These are phyloP conservation scores for Hyaloscypha bicolor DNA, from an alignment of 495 filamentous ascomycete species.

Conservation along the genomic window DNA sequence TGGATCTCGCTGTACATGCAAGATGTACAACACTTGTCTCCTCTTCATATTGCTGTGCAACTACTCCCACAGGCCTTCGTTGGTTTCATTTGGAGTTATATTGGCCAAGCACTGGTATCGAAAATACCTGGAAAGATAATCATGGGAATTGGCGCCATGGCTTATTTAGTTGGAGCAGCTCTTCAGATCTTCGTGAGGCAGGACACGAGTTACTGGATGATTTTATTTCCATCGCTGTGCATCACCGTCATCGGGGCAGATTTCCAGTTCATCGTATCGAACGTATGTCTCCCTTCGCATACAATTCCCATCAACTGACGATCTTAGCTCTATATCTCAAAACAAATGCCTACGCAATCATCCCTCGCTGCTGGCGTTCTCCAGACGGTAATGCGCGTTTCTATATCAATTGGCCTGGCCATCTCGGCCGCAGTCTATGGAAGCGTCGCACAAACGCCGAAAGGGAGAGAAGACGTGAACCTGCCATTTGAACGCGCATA, in stretches of 20 bases:
- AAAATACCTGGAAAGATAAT: slow-evolving; percentile 36
- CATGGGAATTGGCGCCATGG: slow-evolving; percentile 32
- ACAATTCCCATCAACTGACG: slow-evolving; percentile 10
- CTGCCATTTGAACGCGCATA: slow-evolving; percentile 40
- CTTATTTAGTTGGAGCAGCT: slow-evolving; percentile 37
- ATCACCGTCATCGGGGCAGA: slow-evolving; percentile 42
- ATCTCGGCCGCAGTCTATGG: slow-evolving; percentile 40
- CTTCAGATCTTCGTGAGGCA: slow-evolving; percentile 39
- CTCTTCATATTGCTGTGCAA: slow-evolving; percentile 38
- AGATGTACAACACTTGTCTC: slow-evolving; percentile 35
- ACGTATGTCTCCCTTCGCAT: slow-evolving; percentile 30
- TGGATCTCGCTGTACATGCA: slow-evolving; percentile 45
- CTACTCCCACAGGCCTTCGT: slow-evolving; percentile 39
- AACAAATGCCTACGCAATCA: slow-evolving; percentile 34
- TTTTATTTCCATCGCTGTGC: slow-evolving; percentile 40
- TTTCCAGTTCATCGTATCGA: slow-evolving; percentile 43
- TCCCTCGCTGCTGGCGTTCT: slow-evolving; percentile 41
- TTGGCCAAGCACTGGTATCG: slow-evolving; percentile 39
- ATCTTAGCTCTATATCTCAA: slow-evolving; percentile 31
- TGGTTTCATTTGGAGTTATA: slow-evolving; percentile 40
- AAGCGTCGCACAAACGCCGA: slow-evolving; percentile 28
- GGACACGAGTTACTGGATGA: slow-evolving; percentile 37
- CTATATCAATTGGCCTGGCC: slow-evolving; percentile 40
- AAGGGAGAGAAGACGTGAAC: slow-evolving; percentile 30
- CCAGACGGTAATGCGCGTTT: slow-evolving; percentile 40